Base-by-base conservation (phyloP, 2,329 filamentous ascomycete genomes). In the Acephala macrosclerotiorum region DNA sequence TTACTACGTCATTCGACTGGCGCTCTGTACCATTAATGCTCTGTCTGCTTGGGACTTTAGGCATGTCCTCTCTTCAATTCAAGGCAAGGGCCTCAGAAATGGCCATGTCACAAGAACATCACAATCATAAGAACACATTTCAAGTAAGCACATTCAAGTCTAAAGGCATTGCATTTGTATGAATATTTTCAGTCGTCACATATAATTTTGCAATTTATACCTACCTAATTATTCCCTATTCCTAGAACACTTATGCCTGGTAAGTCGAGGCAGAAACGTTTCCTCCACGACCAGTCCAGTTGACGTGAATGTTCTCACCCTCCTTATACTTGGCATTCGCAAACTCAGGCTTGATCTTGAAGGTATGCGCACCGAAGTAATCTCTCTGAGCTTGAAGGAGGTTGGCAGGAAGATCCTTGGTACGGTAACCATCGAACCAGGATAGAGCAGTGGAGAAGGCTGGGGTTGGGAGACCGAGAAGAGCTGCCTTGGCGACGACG, bases 341-440 rank as follows among this genome's bases (percentile, higher is more conserved):
- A 72, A 75, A 77, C 83, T 95, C 91, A 68, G 92, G 91, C 90
- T 96, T 95, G 83, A 96, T 88, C 76, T 85, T 85, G 90, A 96
- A 96, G 73, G 92, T 96, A 86, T 96, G 92, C 71, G 92, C 92
- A 80, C 96, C 96, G 79, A 99, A 99, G 92, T 98, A 99, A 82
- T 99, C 96, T 86, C 96, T 92, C 88, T 99, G 96, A 65, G 95
- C 96, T 86, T 99, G 96, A 77, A 99, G 89, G 71, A 99, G 87
- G 88, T 98, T 99, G 86, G 96, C 96, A 68, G 96, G 96, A 74
- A 99, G 89, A 80, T 98, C 90, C 87, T 95, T 93, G 80, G 95
- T 94, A 81, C 96, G 92, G 89, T 98, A 97, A 71, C 96, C 96
- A 80, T 99, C 96, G 84, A 96, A 99, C 93, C 97, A 99, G 79